A percentile compares a stretch with the other conserved stretches of the same genome.
phyloP scores from a whole-genome alignment of 2,329 filamentous ascomycete species.

The Verticillium zaregamsianum region DNA sequence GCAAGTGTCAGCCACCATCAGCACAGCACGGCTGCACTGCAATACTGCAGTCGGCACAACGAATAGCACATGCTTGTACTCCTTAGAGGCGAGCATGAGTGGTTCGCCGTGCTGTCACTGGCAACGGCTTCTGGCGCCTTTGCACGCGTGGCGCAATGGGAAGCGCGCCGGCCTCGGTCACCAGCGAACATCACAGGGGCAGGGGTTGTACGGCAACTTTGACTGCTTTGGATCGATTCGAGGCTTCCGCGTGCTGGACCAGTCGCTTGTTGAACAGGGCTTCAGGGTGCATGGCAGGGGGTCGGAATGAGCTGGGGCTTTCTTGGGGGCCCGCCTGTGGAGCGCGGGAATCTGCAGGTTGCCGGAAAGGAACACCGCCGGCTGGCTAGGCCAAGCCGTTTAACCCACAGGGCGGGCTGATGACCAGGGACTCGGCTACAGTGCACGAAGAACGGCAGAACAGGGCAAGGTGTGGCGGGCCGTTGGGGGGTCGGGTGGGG shows the following conservation, averaged over 20 bases:
- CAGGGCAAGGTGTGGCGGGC: not conserved
- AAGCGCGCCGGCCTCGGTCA: not conserved
- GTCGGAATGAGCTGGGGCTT: constrained; percentile 7
- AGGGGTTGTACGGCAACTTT: not conserved
- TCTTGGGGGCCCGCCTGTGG: constrained; percentile 5
- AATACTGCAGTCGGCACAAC: not conserved
- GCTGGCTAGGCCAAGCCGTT: constrained; percentile 1
- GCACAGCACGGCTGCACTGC: not conserved
- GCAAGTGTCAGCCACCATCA: not conserved
- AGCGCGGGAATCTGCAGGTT: constrained; percentile 15
- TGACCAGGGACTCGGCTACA: not conserved
- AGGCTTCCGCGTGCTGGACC: constrained; percentile 9
- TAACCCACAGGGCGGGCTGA: not conserved
- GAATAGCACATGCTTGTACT: not conserved
- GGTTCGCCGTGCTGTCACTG: not conserved
- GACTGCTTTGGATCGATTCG: constrained; percentile 10
- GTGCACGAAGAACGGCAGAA: not conserved
- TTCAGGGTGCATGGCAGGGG: constrained; percentile 6
- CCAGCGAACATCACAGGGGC: not conserved
- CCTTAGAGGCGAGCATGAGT: not conserved
- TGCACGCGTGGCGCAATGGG: constrained; percentile 14
- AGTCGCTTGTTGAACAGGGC: not conserved
- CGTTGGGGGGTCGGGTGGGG: not conserved
- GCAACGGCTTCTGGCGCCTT: constrained; percentile 5
- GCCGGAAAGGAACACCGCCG: constrained; percentile 13